Evolutionary conservation across 805 yeast genomes (phyloP).

Genomic region (Myxozyma neglecta): DNA sequence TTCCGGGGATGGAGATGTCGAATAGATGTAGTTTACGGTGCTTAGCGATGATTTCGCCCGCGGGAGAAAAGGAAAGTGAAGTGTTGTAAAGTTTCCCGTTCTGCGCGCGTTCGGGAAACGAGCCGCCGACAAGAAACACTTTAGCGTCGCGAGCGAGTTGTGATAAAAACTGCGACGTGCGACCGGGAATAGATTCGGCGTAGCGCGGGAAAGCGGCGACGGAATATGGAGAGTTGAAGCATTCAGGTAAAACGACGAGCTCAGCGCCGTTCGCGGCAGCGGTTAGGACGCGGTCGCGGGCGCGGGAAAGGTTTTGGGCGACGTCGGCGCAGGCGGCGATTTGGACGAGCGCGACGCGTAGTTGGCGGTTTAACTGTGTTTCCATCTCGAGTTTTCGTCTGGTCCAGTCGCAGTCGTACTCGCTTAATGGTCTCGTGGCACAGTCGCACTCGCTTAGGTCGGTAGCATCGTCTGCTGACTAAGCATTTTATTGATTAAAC

Average conservation of each 20-base stretch:
- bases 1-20: conserved; percentile 89
- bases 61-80: conserved; percentile 65
- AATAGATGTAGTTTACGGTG: conserved; percentile 90
- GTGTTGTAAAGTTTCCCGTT: conserved; percentile 67
- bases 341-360: conserved; percentile 72
- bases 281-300: conserved; percentile 57
- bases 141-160: conserved; percentile 62
- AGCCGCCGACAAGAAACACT: conserved; percentile 81
- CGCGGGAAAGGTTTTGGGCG: conserved; percentile 69
- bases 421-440: no score
- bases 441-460: no score
- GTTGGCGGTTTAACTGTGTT: conserved; percentile 3
- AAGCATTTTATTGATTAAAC: no score
- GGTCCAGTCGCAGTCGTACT: no score
- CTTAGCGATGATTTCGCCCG: conserved; percentile 77
- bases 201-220: conserved; percentile 83
- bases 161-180: conserved; percentile 60
- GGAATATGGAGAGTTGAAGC: conserved; percentile 94
- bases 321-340: conserved; percentile 81
- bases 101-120: conserved; percentile 76
- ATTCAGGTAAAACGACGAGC: conserved; percentile 86
- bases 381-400: conserved; percentile 4
- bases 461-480: no score
- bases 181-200: conserved; percentile 85
- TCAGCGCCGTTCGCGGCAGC: conserved; percentile 70